These are phyloP conservation scores for Syncephalis plumigaleata DNA, from an alignment of 371 early-diverging fungal species.

Conservation along the genomic window DNA sequence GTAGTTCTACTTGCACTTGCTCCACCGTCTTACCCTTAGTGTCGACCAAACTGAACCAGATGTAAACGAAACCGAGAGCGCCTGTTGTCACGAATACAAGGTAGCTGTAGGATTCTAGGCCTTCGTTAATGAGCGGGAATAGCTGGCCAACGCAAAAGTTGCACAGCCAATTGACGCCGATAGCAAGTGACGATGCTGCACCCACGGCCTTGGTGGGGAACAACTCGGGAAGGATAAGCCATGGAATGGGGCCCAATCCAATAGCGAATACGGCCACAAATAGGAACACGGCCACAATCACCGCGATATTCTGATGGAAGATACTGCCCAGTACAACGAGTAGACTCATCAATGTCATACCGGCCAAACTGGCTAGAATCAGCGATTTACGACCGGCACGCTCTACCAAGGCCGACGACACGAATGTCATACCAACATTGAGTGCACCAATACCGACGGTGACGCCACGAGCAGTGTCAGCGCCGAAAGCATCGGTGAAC, in stretches of 20 bases:
- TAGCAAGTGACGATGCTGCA: constrained; percentile 34
- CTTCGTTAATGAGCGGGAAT: constrained; percentile 41
- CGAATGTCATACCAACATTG: constrained; percentile 32
- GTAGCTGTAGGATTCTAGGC: constrained; percentile 45
- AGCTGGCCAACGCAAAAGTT: constrained; percentile 45
- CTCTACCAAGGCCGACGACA: constrained; percentile 42
- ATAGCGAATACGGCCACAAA: constrained; percentile 68
- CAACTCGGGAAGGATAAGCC: constrained; percentile 41
- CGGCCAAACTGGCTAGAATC: constrained; percentile 37
- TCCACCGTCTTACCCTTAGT: constrained; percentile 3
- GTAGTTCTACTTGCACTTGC: too few relatives aligned
- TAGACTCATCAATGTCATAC: constrained; percentile 28
- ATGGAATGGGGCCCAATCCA: constrained; percentile 70
- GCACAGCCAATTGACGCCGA: constrained; percentile 47
- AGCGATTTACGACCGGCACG: constrained; percentile 52
- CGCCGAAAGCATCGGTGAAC: constrained; percentile 23
- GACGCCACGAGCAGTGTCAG: constrained; percentile 21
- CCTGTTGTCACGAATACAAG: constrained; percentile 44
- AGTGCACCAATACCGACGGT: constrained; percentile 29
- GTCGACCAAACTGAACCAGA: constrained; percentile 55
- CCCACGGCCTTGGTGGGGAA: constrained; percentile 47
- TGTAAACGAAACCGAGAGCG: constrained; percentile 26
- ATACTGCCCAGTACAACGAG: constrained; percentile 33
- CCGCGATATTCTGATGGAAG: constrained; percentile 24
- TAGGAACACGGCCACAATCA: constrained; percentile 47